Conservation (phyloP, 2,329 filamentous ascomycete genomes). For the Pleurostoma richardsiae region DNA sequence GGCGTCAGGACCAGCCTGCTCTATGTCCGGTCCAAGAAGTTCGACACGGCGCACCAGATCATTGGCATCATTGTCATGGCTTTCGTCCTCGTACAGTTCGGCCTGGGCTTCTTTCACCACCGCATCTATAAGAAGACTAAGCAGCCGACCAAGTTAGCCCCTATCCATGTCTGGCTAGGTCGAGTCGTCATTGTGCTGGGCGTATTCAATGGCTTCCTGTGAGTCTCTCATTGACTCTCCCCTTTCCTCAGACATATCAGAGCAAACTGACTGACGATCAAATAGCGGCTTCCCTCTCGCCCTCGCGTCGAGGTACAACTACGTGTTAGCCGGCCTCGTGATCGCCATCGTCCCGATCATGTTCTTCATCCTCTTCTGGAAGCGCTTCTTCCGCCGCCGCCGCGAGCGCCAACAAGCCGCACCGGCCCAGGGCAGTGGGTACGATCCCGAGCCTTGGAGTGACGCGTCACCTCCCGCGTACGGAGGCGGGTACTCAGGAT, state of each 20-base stretch:
- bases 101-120: constrained; percentile 52
- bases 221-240: constrained; percentile 16
- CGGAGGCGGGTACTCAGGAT: too few species aligned
- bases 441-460: constrained; percentile 7
- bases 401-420: constrained; percentile 8
- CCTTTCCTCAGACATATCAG: neutral
- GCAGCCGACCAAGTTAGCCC: constrained; percentile 42
- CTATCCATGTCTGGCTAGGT: constrained; percentile 53
- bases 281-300: constrained; percentile 53
- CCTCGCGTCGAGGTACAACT: constrained; percentile 38
- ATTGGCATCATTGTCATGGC: constrained; percentile 50
- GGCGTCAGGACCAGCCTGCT: constrained; percentile 47
- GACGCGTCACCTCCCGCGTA: neutral
- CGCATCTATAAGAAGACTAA: constrained; percentile 44
- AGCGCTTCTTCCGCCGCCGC: constrained; percentile 22
- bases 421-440: constrained; percentile 1
- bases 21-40: constrained; percentile 51
- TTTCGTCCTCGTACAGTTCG: constrained; percentile 46
- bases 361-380: constrained; percentile 27
- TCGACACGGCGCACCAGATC: constrained; percentile 51
- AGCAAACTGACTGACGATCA: constrained; percentile 3
- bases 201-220: constrained; percentile 53
- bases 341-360: constrained; percentile 36
- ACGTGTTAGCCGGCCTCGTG: constrained; percentile 41
- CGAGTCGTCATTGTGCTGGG: constrained; percentile 47